Percentiles rank a stretch among this genome's conserved stretches.
Evolutionary conservation across 257 asterid species (phyloP).

Genomic region (Anisodus acutangulus): DNA sequence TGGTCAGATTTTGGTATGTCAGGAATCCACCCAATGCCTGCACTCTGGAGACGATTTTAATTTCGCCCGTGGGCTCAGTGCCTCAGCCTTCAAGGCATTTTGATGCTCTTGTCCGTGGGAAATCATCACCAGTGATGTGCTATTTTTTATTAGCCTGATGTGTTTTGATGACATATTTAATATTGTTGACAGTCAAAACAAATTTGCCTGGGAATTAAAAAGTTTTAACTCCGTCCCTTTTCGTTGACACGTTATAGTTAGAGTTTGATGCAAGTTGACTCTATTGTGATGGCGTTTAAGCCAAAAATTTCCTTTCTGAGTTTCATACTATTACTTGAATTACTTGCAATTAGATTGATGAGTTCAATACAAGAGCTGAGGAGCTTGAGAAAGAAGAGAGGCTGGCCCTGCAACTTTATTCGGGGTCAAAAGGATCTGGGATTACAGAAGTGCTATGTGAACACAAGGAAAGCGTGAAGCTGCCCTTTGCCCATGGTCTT

Average conservation of each 20-base stretch:
- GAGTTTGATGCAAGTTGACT: background rate
- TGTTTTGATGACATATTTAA: background rate
- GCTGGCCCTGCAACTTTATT: constrained; percentile 24
- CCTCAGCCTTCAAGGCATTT: background rate
- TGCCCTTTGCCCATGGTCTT: too few species aligned
- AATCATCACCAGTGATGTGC: constrained; percentile 3
- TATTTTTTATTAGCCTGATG: constrained; percentile 2
- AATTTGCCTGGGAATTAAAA: background rate
- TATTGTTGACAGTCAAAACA: constrained; percentile 8
- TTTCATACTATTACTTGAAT: background rate
- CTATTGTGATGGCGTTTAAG: background rate
- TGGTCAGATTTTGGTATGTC: constrained; percentile 18
- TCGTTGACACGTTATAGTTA: background rate
- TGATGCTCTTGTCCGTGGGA: constrained; percentile 7
- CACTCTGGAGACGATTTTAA: background rate
- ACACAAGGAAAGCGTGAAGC: constrained; percentile 71
- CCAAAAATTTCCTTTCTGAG: background rate
- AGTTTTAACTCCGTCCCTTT: background rate
- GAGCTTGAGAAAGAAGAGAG: constrained; percentile 56
- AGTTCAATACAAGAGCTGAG: constrained; percentile 65
- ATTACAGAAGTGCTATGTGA: constrained; percentile 54
- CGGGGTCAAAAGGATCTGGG: constrained; percentile 52
- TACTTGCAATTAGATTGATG: constrained; percentile 65
- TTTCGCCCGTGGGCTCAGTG: background rate
- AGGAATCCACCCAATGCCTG: background rate